Evolutionary conservation across 208 protist genomes (phyloP).

Genomic region (Angomonas ambiguus): DNA sequence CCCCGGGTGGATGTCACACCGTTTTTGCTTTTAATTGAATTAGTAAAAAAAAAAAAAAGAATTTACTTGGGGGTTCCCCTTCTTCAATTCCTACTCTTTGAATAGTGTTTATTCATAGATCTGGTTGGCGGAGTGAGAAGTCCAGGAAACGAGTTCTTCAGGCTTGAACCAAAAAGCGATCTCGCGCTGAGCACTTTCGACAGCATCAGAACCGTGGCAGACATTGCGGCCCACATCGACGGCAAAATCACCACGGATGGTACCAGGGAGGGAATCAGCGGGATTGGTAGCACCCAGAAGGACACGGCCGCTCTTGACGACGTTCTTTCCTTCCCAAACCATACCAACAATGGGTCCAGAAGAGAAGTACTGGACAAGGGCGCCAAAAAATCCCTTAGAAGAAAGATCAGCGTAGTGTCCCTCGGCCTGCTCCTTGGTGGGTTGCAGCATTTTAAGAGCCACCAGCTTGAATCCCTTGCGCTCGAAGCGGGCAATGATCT

Average conservation of each 20-base stretch:
- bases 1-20: no score
- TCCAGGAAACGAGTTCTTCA: conserved; percentile 85
- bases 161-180: conserved; percentile 96
- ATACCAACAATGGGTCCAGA: conserved; percentile 97
- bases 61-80: not conserved
- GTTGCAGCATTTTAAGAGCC: conserved; percentile 90
- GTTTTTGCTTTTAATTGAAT: no score
- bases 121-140: conserved; percentile 67
- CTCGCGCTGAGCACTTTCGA: conserved; percentile 93
- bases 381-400: conserved; percentile 92
- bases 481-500: conserved; percentile 96
- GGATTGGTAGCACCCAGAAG: conserved; percentile 97
- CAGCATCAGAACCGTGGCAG: conserved; percentile 95
- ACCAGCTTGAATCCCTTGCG: conserved; percentile 95
- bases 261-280: conserved; percentile 89
- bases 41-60: not conserved
- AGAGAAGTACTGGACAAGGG: conserved; percentile 93
- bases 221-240: conserved; percentile 96
- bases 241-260: conserved; percentile 96
- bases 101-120: conserved; percentile 75
- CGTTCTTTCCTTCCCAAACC: conserved; percentile 96
- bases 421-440: conserved; percentile 78
- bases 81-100: not conserved
- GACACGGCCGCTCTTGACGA: conserved; percentile 90
- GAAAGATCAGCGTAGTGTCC: conserved; percentile 88